phyloP scores from a whole-genome alignment of 2,329 filamentous ascomycete genomes.

The Amauroascus niger region DNA sequence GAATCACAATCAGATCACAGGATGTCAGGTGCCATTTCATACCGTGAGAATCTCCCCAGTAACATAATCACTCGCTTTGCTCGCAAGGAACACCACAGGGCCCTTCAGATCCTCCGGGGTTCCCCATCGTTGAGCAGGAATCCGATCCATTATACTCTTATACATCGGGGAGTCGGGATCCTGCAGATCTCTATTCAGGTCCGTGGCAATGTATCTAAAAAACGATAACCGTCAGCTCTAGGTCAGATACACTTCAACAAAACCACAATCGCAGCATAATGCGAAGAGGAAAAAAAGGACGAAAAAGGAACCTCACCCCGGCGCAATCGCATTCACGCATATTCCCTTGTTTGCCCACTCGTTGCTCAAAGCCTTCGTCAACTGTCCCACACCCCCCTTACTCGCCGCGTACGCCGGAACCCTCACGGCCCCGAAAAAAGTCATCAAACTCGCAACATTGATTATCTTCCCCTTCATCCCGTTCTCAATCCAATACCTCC shows the following conservation, averaged over 20 bases:
- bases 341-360: slow-evolving; percentile 72
- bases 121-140: slow-evolving; percentile 16
- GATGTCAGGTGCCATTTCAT: neutral
- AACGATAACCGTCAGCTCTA: neutral
- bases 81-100: slow-evolving; percentile 15
- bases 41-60: slow-evolving; percentile 44
- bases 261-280: no score
- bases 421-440: slow-evolving; percentile 77
- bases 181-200: slow-evolving; percentile 8
- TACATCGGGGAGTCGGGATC: slow-evolving; percentile 2
- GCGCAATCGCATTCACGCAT: slow-evolving; percentile 78
- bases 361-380: slow-evolving; percentile 76
- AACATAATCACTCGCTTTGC: slow-evolving; percentile 17
- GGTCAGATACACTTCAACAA: no score
- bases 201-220: slow-evolving; percentile 40
- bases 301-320: slow-evolving; percentile 50
- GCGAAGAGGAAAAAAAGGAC: neutral
- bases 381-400: slow-evolving; percentile 75
- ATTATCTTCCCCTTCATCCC: slow-evolving; percentile 60
- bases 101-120: slow-evolving; percentile 17
- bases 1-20: neutral
- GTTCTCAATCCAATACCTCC: slow-evolving; percentile 62
- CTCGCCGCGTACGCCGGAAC: slow-evolving; percentile 78
- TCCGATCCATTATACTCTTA: slow-evolving; percentile 11
- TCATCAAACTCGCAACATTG: slow-evolving; percentile 71